phyloP scores from a whole-genome alignment of 148 eudicot species.

The Diospyros lotus region DNA sequence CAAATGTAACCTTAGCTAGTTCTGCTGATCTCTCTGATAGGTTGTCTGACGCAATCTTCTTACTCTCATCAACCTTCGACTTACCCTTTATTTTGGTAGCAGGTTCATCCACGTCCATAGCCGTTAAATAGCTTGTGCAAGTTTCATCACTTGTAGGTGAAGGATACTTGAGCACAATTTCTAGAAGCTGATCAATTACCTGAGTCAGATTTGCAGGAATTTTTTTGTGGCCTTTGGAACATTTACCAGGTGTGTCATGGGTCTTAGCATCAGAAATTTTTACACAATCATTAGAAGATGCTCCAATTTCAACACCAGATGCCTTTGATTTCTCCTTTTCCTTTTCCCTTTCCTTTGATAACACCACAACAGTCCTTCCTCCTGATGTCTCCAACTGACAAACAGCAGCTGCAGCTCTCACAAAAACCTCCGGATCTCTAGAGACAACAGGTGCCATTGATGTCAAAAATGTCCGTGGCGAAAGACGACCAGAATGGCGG shows the following conservation, averaged over 20 bases:
- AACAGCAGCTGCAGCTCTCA: constrained; percentile 77
- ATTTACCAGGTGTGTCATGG: constrained; percentile 67
- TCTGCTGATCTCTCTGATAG: constrained; percentile 68
- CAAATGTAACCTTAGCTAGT: constrained; percentile 83
- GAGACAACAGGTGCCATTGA: constrained; percentile 93
- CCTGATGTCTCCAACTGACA: constrained; percentile 89
- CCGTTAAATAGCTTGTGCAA: constrained; percentile 28
- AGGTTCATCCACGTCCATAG: constrained; percentile 85
- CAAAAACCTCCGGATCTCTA: constrained; percentile 79
- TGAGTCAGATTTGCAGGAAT: constrained; percentile 78
- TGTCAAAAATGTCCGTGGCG: constrained; percentile 75
- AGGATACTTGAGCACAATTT: constrained; percentile 72
- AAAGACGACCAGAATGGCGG: constrained; percentile 73
- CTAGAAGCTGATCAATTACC: constrained; percentile 90
- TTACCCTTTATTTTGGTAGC: constrained; percentile 72
- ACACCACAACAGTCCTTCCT: constrained; percentile 66
- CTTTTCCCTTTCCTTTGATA: constrained; percentile 83
- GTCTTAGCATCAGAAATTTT: constrained; percentile 54
- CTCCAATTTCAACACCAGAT: constrained; percentile 57
- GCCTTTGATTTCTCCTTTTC: constrained; percentile 67
- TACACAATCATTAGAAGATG: constrained; percentile 46
- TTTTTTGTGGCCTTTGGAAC: constrained; percentile 74
- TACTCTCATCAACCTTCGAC: constrained; percentile 74
- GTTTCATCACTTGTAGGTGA: constrained; percentile 40
- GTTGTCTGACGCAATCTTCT: constrained; percentile 44